Evolutionary conservation across 108 stramenopile genomes (phyloP).

Genomic region (Nitzschia inconspicua): DNA sequence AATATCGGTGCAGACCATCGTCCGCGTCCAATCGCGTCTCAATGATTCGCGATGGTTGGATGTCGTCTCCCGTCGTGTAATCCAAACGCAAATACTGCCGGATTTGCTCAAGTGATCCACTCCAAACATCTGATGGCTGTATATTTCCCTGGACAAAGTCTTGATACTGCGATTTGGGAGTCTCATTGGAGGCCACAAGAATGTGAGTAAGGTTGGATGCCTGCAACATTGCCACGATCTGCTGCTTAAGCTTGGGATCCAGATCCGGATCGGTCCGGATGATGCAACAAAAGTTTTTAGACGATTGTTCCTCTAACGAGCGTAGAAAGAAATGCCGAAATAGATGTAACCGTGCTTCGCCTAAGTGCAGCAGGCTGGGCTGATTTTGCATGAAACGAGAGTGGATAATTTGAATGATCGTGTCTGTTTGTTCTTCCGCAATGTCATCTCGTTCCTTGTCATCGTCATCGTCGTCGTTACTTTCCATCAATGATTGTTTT

Average conservation of each 20-base stretch:
- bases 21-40: constrained; percentile 58
- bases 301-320: constrained; percentile 30
- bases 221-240: neutral
- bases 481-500: too few relatives aligned
- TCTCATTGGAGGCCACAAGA: constrained; percentile 37
- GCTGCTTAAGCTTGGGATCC: neutral
- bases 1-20: constrained; percentile 42
- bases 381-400: constrained; percentile 53
- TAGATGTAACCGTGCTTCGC: constrained; percentile 36
- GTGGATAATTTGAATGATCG: constrained; percentile 1
- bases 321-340: constrained; percentile 47
- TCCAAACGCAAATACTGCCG: too few relatives aligned
- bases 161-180: neutral
- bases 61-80: constrained; percentile 15
- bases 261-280: constrained; percentile 46
- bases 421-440: too few relatives aligned
- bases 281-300: constrained; percentile 45
- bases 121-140: constrained; percentile 3
- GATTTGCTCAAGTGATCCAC: neutral
- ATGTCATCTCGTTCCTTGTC: too few relatives aligned
- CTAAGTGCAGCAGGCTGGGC: constrained; percentile 31
- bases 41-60: constrained; percentile 10
- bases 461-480: too few relatives aligned
- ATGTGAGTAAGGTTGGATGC: constrained; percentile 23
- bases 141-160: neutral